Conservation (phyloP, 345 rosid species). For the Populus alba region DNA sequence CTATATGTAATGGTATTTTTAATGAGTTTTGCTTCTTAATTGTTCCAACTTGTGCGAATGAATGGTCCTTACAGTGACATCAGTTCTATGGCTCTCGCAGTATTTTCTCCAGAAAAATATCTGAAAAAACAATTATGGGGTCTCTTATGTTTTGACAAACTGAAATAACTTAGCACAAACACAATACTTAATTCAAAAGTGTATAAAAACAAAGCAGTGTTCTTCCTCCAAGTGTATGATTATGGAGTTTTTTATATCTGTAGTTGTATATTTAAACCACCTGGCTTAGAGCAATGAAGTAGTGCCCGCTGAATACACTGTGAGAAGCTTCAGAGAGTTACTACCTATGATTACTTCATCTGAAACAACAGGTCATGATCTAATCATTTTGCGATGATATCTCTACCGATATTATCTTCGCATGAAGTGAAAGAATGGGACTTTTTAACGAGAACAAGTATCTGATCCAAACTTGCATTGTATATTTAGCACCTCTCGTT, state of each 20-base stretch:
- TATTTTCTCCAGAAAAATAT: background rate
- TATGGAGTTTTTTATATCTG: too few species aligned
- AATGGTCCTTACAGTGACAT: background rate
- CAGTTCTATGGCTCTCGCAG: background rate
- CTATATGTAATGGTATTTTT: slow-evolving; percentile 8
- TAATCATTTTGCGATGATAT: background rate
- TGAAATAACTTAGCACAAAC: background rate
- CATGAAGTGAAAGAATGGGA: background rate
- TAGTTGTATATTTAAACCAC: background rate
- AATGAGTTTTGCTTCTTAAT: background rate
- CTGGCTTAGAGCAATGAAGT: too few species aligned
- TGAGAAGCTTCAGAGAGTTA: background rate
- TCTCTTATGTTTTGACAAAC: background rate
- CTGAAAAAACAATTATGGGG: background rate
- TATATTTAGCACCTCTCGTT: background rate
- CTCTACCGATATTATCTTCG: background rate
- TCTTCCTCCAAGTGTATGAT: background rate
- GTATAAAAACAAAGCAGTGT: background rate
- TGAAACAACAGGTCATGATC: background rate
- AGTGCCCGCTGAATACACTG: background rate
- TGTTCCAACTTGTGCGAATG: background rate
- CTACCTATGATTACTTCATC: background rate
- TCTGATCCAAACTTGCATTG: background rate
- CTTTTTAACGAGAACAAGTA: background rate
- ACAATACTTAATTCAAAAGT: background rate